Conservation (phyloP, 371 early-diverging fungal genomes). For the Mucor indicus region DNA sequence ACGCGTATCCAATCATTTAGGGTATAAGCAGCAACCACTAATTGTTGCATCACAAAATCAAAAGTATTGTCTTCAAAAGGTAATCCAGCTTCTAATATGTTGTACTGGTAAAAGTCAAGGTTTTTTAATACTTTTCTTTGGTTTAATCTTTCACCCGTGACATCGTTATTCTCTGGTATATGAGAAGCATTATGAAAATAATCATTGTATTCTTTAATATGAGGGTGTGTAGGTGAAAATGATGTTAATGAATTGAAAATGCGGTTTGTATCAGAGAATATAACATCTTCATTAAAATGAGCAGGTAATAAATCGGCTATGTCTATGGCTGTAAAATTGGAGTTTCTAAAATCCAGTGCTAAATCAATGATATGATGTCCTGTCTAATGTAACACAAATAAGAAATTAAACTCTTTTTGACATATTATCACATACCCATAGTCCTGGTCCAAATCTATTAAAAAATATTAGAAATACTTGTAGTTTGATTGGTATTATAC, state of each 20-base stretch:
- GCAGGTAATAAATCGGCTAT: conserved; percentile 19
- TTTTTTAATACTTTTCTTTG: conserved; percentile 13
- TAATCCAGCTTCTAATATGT: conserved; percentile 12
- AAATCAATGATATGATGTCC: conserved; percentile 31
- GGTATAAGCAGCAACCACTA: conserved; percentile 19
- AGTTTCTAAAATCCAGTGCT: conserved; percentile 22
- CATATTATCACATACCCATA: no score
- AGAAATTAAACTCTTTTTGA: no score
- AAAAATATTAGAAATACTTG: no score
- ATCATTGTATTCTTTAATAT: conserved; percentile 10
- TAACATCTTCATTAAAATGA: conserved; percentile 10
- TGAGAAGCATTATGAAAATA: no score
- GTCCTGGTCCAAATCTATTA: conserved; percentile 27
- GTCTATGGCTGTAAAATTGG: conserved; percentile 20
- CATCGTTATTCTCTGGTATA: background rate
- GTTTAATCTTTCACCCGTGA: background rate
- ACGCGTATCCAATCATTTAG: conserved; percentile 20
- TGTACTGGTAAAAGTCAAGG: conserved; percentile 24
- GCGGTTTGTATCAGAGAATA: no score
- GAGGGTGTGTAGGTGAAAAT: conserved; percentile 25
- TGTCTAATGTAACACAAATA: conserved; percentile 3
- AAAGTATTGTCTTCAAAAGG: no score
- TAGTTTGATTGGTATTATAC: no score
- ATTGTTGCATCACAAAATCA: conserved; percentile 26
- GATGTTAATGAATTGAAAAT: no score